Base-by-base conservation (phyloP, 2,329 filamentous ascomycete genomes). In the Diaporthe vaccinii region DNA sequence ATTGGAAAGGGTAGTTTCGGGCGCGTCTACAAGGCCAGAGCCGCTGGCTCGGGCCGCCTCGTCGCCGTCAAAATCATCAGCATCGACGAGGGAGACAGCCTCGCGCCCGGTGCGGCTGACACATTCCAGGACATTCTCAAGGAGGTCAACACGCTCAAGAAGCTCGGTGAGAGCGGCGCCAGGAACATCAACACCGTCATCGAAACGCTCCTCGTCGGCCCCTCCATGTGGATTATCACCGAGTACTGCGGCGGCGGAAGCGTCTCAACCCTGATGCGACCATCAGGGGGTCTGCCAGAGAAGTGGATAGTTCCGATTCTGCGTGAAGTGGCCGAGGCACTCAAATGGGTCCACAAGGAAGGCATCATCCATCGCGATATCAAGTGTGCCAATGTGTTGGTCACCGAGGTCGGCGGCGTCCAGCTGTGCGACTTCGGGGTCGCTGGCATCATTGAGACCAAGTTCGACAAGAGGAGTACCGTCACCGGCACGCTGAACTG, bases 341-440 rank as follows among this genome's bases (percentile, higher is more conserved):
- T 94, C 31, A 89, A 86, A 79, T 94, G 91, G 91, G 91, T 93
- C 44, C 92, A 94, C 77, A 87, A 89, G 53, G 89, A 92, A 78
- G 92, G 91, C 73, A 93, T 94, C 79, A 93, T 94, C 76, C 92
- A 94, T 80, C 88, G 92, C 78, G 92, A 94, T 81, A 91, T 94
- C 83, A 94, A 94, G 82, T 93, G 92, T 82, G 94, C 94, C 77
- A 97, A 97, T 80, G 92, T 97, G 44, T 87, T 96, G 74, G 91
- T 97, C 77, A 94, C 92, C 10, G 94, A 96, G 83, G 88, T 91
- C 46, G 94, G 94, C 31, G 87, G 91, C 51, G 93, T 97, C 15
- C 94, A 97, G 82, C 89, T 97, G 57, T 95, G 94, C 81, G 94
- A 97, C 81, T 97, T 97, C 82, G 94, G 94, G 78, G 94, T 97